phyloP scores from a whole-genome alignment of 75 land plant genomes.

The Sequoia sempervirens region DNA sequence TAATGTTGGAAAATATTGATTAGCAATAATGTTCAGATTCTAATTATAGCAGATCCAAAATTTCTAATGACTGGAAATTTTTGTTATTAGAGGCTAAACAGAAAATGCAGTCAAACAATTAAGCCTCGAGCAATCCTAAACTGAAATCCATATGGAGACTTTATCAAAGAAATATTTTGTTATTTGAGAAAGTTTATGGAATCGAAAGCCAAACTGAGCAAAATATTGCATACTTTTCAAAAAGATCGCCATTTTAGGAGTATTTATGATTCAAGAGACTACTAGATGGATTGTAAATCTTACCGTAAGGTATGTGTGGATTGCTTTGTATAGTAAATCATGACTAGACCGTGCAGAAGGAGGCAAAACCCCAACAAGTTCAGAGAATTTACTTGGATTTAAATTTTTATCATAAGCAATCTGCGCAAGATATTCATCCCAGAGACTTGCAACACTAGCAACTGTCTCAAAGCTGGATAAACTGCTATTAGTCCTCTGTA shows the following conservation, averaged over 20 bases:
- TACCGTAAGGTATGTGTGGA: conserved; percentile 62
- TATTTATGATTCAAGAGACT: background rate
- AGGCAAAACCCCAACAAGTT: conserved; percentile 61
- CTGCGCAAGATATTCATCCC: conserved; percentile 62
- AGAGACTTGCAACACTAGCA: conserved; percentile 53
- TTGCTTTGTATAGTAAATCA: conserved; percentile 71
- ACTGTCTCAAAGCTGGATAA: conserved; percentile 15
- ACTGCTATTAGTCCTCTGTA: conserved; percentile 8
- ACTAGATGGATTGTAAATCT: background rate
- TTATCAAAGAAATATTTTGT: background rate
- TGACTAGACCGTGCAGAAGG: conserved; percentile 42
- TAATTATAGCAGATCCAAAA: background rate
- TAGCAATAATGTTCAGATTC: background rate
- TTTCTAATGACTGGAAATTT: background rate
- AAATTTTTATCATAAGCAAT: conserved; percentile 48
- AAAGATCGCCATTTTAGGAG: background rate
- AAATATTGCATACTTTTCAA: background rate
- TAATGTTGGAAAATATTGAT: background rate
- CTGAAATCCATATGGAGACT: background rate
- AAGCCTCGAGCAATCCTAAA: background rate
- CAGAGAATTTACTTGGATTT: conserved; percentile 40
- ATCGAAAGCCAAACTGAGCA: background rate
- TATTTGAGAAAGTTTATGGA: background rate
- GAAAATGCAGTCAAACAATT: background rate
- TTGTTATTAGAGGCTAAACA: background rate